Evolutionary conservation across 225 moss, liverwort and hornwort species (phyloP).

Genomic region (Ulota crispa): DNA sequence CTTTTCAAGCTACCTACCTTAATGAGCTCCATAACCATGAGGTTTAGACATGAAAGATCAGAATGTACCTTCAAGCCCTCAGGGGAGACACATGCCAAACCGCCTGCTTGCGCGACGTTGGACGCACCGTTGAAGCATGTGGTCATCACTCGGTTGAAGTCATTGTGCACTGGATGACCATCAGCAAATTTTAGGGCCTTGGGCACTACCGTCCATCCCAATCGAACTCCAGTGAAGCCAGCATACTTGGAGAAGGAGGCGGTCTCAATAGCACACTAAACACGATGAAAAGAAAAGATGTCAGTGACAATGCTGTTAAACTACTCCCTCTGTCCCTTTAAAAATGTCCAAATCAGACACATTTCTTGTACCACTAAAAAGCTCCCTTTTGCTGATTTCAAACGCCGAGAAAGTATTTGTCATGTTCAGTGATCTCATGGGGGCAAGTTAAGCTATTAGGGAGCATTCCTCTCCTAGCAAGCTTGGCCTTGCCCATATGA

Average conservation of each 20-base stretch:
- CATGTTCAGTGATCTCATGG: too few species aligned
- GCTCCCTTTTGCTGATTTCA: too few species aligned
- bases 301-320: not conserved
- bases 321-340: too few species aligned
- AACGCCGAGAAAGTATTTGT: too few species aligned
- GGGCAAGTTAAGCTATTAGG: too few species aligned
- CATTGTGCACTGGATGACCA: conserved; percentile 72
- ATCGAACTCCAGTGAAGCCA: conserved; percentile 91
- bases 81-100: conserved; percentile 80
- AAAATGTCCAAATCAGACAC: too few species aligned
- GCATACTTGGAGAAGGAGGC: conserved; percentile 96
- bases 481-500: too few species aligned
- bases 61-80: conserved; percentile 69
- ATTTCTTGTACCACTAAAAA: too few species aligned
- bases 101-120: conserved; percentile 92
- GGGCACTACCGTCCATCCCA: conserved; percentile 97
- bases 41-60: not conserved
- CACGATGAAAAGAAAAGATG: not conserved
- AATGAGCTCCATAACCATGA: not conserved
- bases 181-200: conserved; percentile 76
- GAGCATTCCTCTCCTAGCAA: too few species aligned
- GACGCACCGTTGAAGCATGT: conserved; percentile 98
- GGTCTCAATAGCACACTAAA: conserved; percentile 88
- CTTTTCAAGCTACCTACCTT: too few species aligned
- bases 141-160: conserved; percentile 94